These are phyloP conservation scores for Euphorbia celastroides DNA, from an alignment of 441 rosid species.

Conservation along the genomic window DNA sequence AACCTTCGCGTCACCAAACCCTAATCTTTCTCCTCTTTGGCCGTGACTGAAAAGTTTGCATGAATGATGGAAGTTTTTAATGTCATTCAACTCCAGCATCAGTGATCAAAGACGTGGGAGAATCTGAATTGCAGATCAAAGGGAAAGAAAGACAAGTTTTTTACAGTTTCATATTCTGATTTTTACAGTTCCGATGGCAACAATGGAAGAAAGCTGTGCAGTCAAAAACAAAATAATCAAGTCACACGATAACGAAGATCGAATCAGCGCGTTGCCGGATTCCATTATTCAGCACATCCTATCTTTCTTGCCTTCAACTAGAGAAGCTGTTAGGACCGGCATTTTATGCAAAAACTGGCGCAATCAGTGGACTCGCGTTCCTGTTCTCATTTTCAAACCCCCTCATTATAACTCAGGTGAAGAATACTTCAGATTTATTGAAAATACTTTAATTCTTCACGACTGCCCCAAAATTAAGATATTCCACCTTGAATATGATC, in stretches of 20 bases:
- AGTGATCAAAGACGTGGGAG: too few relatives aligned
- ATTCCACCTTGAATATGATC: background rate
- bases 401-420: background rate
- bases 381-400: constrained; percentile 8
- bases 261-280: constrained; percentile 21
- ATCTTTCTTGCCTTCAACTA: constrained; percentile 7
- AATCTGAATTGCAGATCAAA: too few relatives aligned
- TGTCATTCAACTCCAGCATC: too few relatives aligned
- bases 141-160: too few relatives aligned
- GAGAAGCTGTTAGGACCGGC: constrained; percentile 15
- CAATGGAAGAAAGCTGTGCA: too few relatives aligned
- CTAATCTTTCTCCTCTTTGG: too few relatives aligned
- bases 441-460: background rate
- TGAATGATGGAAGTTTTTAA: too few relatives aligned
- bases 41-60: too few relatives aligned
- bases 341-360: constrained; percentile 14
- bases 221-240: background rate
- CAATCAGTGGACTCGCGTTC: constrained; percentile 12
- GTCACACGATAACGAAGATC: constrained; percentile 1
- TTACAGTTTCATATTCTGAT: too few relatives aligned
- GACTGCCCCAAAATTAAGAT: background rate
- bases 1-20: too few relatives aligned
- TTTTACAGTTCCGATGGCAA: too few relatives aligned
- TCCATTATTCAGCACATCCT: constrained; percentile 18
- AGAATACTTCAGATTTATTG: background rate